Base-by-base conservation (phyloP, 306 rosid genomes). In the Quercus berberidifolia region DNA sequence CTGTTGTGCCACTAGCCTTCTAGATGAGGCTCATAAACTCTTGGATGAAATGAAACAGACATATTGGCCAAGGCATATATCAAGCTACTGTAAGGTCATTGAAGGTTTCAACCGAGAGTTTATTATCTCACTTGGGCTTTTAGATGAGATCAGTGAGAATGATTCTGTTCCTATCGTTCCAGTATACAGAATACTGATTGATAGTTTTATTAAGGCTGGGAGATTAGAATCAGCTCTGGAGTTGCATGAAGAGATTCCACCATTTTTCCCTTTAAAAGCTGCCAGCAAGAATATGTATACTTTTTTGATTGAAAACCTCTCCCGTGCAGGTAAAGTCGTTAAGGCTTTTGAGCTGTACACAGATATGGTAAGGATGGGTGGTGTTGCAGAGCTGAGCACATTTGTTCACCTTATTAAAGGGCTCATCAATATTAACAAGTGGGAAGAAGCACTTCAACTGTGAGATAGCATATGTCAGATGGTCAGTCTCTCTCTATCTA, bases 1-100 rank as follows among this genome's bases (percentile, higher is more conserved):
- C 54, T 91, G 92, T 75, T 93, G 97, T 82, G 83, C 94, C 19
- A 14, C 69, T 68, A 93, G 98, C 78, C 83, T 68, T 78, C 81
- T 91, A 81, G 98, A 93, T 33, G 88, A 93, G 83, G 98, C 97
- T 74, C 83, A 81, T 88, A 85, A 68, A 76, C 92, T 93, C 75
- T 83, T 93, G 82, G 92, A 85, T 81, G 98, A 91, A 88, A 93
- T 91, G 97, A 93, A 90, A 77, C 97, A 88, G 38, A 93, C 90
- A 0, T 90, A 89, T 74, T 93, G 97, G 98, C 98, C 98, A 62
- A 91, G 84, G 80, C 88, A 87, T 84, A 65, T 90, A 83, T 81
- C 89, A 82, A 83, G 94, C 83, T 85, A 88, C 84, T 73, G 76
- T 57, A 93, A 91, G 81, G 86, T 90, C 77, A 85, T 91, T 77